Evolutionary conservation across 2,329 filamentous ascomycete species (phyloP).

Genomic region (Teratosphaeria zuluensis): DNA sequence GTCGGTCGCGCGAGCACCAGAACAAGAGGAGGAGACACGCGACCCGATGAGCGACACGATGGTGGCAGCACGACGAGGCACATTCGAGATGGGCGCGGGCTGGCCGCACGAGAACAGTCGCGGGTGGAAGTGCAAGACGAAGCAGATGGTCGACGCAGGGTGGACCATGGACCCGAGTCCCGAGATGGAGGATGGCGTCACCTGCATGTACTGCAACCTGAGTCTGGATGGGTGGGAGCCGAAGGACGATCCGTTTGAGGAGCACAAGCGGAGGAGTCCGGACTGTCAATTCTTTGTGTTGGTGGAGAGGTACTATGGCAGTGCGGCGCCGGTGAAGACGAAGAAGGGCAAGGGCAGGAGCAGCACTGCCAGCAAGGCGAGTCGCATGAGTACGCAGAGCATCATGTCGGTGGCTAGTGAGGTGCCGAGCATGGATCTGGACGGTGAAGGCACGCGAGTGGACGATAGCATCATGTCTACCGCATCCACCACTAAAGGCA

Average conservation of each 20-base stretch:
- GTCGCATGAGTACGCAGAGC: conserved; percentile 32
- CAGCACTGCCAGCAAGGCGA: conserved; percentile 62
- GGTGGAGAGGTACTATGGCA: conserved; percentile 34
- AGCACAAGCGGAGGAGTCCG: conserved; percentile 71
- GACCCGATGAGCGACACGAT: conserved; percentile 66
- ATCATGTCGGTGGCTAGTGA: conserved; percentile 12
- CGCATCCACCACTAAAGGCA: conserved; percentile 31
- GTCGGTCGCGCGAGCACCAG: conserved; percentile 35
- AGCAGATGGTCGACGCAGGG: conserved; percentile 84
- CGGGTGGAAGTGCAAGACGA: conserved; percentile 80
- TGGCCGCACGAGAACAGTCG: conserved; percentile 89
- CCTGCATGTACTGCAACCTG: conserved; percentile 81
- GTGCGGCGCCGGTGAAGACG: conserved; percentile 18
- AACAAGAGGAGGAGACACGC: conserved; percentile 49
- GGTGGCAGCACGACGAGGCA: conserved; percentile 67
- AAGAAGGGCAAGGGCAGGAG: conserved; percentile 18
- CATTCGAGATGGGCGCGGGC: conserved; percentile 56
- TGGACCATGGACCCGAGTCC: conserved; percentile 86
- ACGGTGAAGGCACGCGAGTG: conserved; percentile 32
- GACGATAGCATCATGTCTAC: conserved; percentile 46
- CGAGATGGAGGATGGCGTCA: conserved; percentile 74
- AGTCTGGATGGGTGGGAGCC: conserved; percentile 92
- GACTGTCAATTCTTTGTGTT: conserved; percentile 76
- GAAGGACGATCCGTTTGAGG: conserved; percentile 81
- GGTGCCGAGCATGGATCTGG: background rate